These are phyloP conservation scores for Penicillium antarcticum DNA, from an alignment of 495 filamentous ascomycete genomes.

Conservation along the genomic window DNA sequence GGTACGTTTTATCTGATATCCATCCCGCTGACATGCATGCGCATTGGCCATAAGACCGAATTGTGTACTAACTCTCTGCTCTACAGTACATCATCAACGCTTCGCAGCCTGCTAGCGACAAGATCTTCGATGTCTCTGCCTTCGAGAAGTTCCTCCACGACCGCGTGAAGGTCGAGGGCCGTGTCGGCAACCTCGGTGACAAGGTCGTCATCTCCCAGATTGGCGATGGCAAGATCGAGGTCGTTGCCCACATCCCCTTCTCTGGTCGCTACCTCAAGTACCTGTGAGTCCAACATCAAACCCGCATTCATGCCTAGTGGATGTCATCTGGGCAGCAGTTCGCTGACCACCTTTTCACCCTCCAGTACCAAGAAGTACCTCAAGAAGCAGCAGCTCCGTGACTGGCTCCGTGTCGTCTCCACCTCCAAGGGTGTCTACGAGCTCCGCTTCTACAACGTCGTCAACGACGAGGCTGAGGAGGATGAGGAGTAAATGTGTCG, in stretches of 20 bases:
- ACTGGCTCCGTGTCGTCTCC: slow-evolving; percentile 98
- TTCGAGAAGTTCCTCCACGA: slow-evolving; percentile 99
- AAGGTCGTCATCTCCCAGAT: slow-evolving; percentile 82
- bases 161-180: slow-evolving; percentile 98
- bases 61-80: slow-evolving; percentile 9
- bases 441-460: slow-evolving; percentile 99
- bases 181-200: slow-evolving; percentile 96
- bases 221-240: slow-evolving; percentile 95
- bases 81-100: slow-evolving; percentile 96
- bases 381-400: slow-evolving; percentile 99
- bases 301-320: not conserved
- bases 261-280: slow-evolving; percentile 99
- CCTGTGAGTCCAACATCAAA: slow-evolving; percentile 61
- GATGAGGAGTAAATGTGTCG: slow-evolving; percentile 81
- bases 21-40: too few relatives aligned
- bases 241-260: slow-evolving; percentile 95
- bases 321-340: not conserved
- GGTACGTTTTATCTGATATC: slow-evolving; percentile 36
- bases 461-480: slow-evolving; percentile 93
- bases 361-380: slow-evolving; percentile 99
- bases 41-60: not conserved
- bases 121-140: slow-evolving; percentile 98
- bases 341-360: slow-evolving; percentile 10
- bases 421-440: slow-evolving; percentile 97
- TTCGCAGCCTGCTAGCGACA: slow-evolving; percentile 93